phyloP scores from a whole-genome alignment of 768 basidiomycete genomes.

The Daedalea quercina region DNA sequence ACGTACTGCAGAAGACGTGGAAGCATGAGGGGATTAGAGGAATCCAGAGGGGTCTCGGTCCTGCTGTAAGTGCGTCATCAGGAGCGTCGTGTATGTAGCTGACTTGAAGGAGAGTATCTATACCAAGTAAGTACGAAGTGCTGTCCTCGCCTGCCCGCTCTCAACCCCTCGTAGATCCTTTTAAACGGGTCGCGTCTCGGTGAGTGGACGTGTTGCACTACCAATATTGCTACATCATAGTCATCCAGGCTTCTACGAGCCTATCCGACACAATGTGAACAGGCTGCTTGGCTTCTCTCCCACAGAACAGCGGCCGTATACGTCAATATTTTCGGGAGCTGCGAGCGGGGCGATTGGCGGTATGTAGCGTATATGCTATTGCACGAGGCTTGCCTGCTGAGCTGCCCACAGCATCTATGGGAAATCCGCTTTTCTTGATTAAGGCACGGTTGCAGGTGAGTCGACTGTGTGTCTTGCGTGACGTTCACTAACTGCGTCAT shows the following conservation, averaged over 20 bases:
- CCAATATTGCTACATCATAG: background rate
- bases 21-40: constrained; percentile 84
- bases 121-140: constrained; percentile 66
- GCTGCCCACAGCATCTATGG: constrained; percentile 49
- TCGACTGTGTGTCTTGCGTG: background rate
- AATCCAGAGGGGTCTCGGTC: constrained; percentile 85
- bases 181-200: constrained; percentile 89
- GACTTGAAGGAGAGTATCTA: constrained; percentile 53
- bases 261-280: constrained; percentile 72
- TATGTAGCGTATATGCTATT: constrained; percentile 22
- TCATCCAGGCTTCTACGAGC: constrained; percentile 86
- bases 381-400: background rate
- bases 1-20: constrained; percentile 85
- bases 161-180: constrained; percentile 55
- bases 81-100: constrained; percentile 9
- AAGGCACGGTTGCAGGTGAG: constrained; percentile 95
- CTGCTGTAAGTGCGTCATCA: constrained; percentile 58
- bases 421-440: constrained; percentile 89
- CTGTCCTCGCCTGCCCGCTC: background rate
- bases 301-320: constrained; percentile 62
- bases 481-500: background rate
- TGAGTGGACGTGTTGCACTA: constrained; percentile 23
- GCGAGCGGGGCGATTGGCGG: constrained; percentile 88
- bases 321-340: constrained; percentile 83
- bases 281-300: constrained; percentile 53